Base-by-base conservation (phyloP, 1,284 basidiomycete genomes). In the Trichosporon sp. region DNA sequence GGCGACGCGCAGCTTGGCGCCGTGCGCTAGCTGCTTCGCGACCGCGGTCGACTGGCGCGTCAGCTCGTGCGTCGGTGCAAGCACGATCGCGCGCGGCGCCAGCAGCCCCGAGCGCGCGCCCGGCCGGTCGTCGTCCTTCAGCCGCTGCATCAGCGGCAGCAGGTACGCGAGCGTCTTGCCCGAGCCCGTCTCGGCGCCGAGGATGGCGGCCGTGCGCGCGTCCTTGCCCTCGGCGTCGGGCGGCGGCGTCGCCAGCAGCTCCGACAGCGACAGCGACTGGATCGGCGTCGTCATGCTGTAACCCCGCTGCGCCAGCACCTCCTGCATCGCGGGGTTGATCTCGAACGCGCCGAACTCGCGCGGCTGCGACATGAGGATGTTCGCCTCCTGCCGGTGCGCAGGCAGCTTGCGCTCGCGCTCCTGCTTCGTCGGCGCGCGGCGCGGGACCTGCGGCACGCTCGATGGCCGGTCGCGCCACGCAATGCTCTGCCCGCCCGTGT, bases 131-230 rank as follows among this genome's bases (percentile, higher is more conserved):
- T 60, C 62, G 64, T 84, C 79, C 79, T 95, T 95, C 74, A 95
- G 85, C 68, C 87, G 84, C 73, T 94, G 91, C 3, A 95, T 85
- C 62, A 95, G 80, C 0, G 93, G 93, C 1, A 95, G 85, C 38
- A 95, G 87, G 78, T 94, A 95, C 0, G 93, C 92, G n/a, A 94
- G 87, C 3, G 91, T 92, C 84, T 95, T 95, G 1, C 93, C 93
- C 0, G 91, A 92, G 8, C 93, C 93, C 0, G 93, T 95, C 81
- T 95, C 93, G 0, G 91, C 90, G 0, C 92, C 92, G 1, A 95
- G 86, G 11, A 95, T 85, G 70, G 86, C 89, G 1, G 74, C 29
- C 4, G 56, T 60, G 27, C 29, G 27, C 6, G 8, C 29, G 15
- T 8, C 90, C 70, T 29, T 63, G 68, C 9, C 73, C 68, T 56